Percentiles rank a stretch among this genome's conserved stretches.
Conservation (phyloP, 345 rosid genomes). For the Linum usitatissimum region DNA sequence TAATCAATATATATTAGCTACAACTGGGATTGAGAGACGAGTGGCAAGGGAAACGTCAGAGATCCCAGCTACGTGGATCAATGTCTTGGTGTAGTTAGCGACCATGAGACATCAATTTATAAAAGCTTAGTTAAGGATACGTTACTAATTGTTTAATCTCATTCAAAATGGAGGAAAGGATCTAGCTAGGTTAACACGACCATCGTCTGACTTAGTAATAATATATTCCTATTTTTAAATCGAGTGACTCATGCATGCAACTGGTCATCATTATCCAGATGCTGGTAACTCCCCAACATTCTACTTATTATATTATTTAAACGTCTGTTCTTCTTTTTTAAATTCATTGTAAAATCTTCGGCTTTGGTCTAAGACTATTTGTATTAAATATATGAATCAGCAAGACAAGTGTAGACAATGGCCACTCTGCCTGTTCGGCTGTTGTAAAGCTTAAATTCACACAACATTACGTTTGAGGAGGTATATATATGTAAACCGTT, state of each 20-base stretch:
- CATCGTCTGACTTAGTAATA: not conserved
- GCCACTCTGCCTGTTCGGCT: no score
- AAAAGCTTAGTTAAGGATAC: no score
- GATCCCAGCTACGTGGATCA: not conserved
- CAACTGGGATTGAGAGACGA: not conserved
- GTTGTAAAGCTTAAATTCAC: no score
- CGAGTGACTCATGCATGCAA: not conserved
- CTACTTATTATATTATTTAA: not conserved
- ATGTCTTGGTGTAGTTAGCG: not conserved
- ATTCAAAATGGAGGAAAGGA: not conserved
- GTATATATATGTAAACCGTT: no score
- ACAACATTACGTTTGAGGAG: no score
- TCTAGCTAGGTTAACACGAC: no score
- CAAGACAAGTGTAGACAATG: no score
- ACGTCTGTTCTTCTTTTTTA: not conserved
- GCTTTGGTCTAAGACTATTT: not conserved
- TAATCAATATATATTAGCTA: no score
- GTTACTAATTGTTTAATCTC: not conserved
- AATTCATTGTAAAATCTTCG: slow-evolving; percentile 3
- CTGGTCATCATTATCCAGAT: not conserved
- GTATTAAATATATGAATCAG: no score
- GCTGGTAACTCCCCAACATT: slow-evolving; percentile 17
- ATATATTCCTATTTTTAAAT: no score
- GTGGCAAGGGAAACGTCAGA: not conserved
- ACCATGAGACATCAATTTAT: not conserved